Base-by-base conservation (phyloP, 1,284 basidiomycete species). In the Ceratobasidium sp. region DNA sequence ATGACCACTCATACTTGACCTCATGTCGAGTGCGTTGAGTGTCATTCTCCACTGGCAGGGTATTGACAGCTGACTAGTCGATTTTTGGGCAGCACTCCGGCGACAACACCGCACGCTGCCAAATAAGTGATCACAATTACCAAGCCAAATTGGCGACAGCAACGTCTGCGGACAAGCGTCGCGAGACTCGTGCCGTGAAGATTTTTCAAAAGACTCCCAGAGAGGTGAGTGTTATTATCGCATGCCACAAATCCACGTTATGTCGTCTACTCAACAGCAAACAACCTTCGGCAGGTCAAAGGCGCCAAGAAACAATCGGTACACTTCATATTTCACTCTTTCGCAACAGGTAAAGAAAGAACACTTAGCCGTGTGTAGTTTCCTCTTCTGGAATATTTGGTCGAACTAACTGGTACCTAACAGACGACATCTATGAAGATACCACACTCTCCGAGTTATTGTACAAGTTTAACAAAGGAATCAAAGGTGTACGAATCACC, bases 381-480 rank as follows among this genome's bases (percentile, higher is more conserved):
- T 9, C 13, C 16, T 31, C n/a, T 31, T 13, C 29, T 16, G 13
- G 5, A 8, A 5, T 31, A 6, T 16, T 31, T 5, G 29, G 29
- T 31, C 16, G 7, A 34, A 8, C 16, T 27, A 37, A n/a, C 16
- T 13, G 22, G 8, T 58, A 58, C 37, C n/a, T 31, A 13, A 37
- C 29, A 58, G 54, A 58, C n/a, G 29, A 58, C 4, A 27, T 58
- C 8, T 34, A 34, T 34, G 29, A 31, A 4, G 22, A 58, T 34
- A 8, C 31, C 16, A 31, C 54, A 11, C 3, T 34, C 14, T 24
- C 54, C 14, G 54, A 58, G n/a, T 13, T 58, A 3, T 16, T 37
- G 19, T 58, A 58, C 29, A 58, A 58, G 14, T 37, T 58, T 19
- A 58, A 34, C 31, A 58, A 58, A 58, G 54, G 54, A 19, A 58